A percentile compares a stretch with the other conserved stretches of the same genome.
phyloP scores from a whole-genome alignment of 129 eudicot species.

The Lonicera japonica region DNA sequence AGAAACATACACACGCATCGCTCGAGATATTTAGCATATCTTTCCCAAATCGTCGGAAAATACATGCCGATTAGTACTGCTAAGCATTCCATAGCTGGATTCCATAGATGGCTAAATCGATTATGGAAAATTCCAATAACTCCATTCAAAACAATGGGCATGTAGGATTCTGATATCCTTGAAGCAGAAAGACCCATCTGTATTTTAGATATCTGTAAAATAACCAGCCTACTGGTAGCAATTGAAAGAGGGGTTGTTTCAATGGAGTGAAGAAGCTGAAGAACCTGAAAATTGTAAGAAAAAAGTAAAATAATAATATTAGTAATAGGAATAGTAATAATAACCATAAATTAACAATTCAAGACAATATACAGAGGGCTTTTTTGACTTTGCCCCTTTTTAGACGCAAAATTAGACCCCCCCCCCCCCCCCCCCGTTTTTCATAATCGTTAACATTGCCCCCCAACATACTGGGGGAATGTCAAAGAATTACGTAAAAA shows the following conservation, averaged over 20 bases:
- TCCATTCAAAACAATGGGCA: conserved; percentile 52
- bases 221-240: conserved; percentile 60
- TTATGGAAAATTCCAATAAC: conserved; percentile 68
- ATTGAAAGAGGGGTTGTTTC: conserved; percentile 67
- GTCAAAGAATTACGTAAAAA: no score
- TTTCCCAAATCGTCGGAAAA: conserved; percentile 52
- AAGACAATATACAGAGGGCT: not conserved
- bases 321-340: not conserved
- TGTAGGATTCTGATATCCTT: conserved; percentile 39
- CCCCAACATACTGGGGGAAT: no score
- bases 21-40: conserved; percentile 44
- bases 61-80: conserved; percentile 42
- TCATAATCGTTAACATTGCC: no score
- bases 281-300: conserved; percentile 44
- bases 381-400: no score
- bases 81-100: conserved; percentile 73
- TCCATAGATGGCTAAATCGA: conserved; percentile 64
- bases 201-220: conserved; percentile 57
- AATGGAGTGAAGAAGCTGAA: conserved; percentile 52
- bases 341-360: not conserved
- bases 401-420: no score
- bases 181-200: conserved; percentile 54
- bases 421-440: no score
- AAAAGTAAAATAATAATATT: conserved; percentile 1
- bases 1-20: conserved; percentile 35